A percentile compares a stretch with the other conserved stretches of the same genome.
These are phyloP conservation scores for Oryza meyeriana DNA, from an alignment of 176 grass and related monocot genomes.

Conservation along the genomic window DNA sequence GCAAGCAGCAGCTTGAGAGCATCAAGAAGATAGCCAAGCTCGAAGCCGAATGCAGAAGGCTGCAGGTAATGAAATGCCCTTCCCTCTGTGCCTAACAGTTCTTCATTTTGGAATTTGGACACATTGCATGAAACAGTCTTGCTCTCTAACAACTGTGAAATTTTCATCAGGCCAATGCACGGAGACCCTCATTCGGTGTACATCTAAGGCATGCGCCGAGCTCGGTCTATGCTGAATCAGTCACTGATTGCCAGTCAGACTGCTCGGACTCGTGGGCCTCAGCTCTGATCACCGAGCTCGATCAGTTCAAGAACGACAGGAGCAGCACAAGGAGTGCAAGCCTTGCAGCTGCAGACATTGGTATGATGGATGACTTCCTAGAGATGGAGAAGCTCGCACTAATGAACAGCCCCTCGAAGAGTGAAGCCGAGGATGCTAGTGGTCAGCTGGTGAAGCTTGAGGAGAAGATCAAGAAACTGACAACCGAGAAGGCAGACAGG, in stretches of 20 bases:
- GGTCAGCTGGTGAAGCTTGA: constrained; percentile 40
- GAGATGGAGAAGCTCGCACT: constrained; percentile 82
- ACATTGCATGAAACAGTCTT: neutral
- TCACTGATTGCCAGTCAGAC: constrained; percentile 60
- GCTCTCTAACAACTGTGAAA: neutral
- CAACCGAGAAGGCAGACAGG: constrained; percentile 46
- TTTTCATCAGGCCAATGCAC: constrained; percentile 40
- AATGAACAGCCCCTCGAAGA: neutral
- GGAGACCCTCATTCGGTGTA: constrained; percentile 6
- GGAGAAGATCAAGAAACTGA: constrained; percentile 52
- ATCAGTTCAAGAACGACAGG: constrained; percentile 76
- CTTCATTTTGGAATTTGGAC: no score
- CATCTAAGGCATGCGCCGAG: constrained; percentile 29
- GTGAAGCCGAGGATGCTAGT: constrained; percentile 23
- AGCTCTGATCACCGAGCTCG: constrained; percentile 58
- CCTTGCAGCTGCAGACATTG: constrained; percentile 36
- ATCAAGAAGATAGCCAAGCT: constrained; percentile 74
- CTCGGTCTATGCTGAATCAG: constrained; percentile 44
- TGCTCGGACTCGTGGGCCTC: constrained; percentile 77
- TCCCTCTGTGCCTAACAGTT: neutral
- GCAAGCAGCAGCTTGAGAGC: constrained; percentile 83
- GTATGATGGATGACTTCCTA: constrained; percentile 74
- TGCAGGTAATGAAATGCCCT: constrained; percentile 35
- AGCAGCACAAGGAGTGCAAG: constrained; percentile 29
- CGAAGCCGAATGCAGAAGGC: constrained; percentile 70